Evolutionary conservation across 441 rosid genomes (phyloP), one percentile per base, ranked within the genome.

Genomic region (Metrosideros polymorpha): DNA sequence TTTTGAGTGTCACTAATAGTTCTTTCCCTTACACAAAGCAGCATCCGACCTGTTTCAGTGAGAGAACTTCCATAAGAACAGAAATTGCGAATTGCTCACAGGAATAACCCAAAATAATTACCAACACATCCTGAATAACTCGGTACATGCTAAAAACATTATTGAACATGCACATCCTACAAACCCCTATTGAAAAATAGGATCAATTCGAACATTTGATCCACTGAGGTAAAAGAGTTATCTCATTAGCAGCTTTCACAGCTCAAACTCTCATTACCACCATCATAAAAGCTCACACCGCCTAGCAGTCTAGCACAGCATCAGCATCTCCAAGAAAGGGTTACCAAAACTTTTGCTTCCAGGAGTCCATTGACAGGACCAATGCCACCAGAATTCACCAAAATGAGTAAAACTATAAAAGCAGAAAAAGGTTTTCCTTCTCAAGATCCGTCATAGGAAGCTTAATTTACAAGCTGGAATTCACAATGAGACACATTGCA

Each of bases 11-110:
- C 98, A 86, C 87, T 86, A 52, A 90, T 84, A 13, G 95, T 88
- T 90, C 98, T 92, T 89, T 95, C 98, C 83, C 98, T 91, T 9
- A 93, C 94, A 82, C 98, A 95, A 8, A 95, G 94, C 63, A 95
- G 93, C 96, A 94, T 94, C 39, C 98, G 93, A 83, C 98, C 98
- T 95, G 89, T 87, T 63, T 71, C 47, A 22, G 79, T 5, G 47
- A 71, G 79, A 25, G 47, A 71, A 71, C 47, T 71, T 39, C n/a
- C 79, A 3, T 71, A 3, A 39, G n/a, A 71, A 71, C n/a, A 39
- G 79, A 71, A 22, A 39, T 71, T 71, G 47, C 17, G 0, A 39
- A 39, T 39, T 71, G 79, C n/a, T 71, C 45, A 27, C 0, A 27
- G 84, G 85, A 84, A 82, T 32, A 10, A 39, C 39, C n/a, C 32